Conservation (phyloP, 1,139 yeast species). For the Geotrichum cucujoidarum region DNA sequence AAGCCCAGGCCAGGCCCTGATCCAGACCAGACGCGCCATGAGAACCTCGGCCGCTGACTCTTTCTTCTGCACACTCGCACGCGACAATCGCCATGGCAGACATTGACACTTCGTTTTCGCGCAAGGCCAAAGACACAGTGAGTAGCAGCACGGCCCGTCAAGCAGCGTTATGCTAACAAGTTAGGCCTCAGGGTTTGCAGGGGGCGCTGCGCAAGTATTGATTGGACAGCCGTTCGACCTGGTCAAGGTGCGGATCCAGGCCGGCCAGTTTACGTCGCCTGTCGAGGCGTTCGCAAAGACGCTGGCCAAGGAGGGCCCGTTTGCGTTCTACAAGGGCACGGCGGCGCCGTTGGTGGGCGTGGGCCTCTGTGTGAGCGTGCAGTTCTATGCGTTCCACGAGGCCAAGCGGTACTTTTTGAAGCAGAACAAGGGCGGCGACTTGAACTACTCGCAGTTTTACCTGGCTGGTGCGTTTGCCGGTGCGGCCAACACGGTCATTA, state of each 20-base stretch:
- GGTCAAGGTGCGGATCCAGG: constrained; percentile 61
- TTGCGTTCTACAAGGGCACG: constrained; percentile 58
- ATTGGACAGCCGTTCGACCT: constrained; percentile 74
- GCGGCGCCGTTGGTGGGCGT: constrained; percentile 49
- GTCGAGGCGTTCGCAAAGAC: constrained; percentile 55
- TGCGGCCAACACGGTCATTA: constrained; percentile 76
- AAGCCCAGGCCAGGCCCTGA: too few relatives aligned
- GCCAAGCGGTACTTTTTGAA: constrained; percentile 54
- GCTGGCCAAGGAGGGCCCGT: constrained; percentile 52
- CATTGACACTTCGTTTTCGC: constrained; percentile 46
- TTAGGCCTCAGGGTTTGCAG: constrained; percentile 41
- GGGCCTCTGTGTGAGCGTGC: constrained; percentile 69
- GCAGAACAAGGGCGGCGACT: constrained; percentile 31
- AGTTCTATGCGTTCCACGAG: constrained; percentile 74
- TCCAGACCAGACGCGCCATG: too few relatives aligned
- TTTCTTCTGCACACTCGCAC: too few relatives aligned
- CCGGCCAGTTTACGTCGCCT: constrained; percentile 46
- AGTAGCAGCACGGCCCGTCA: constrained; percentile 13
- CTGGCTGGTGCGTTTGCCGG: constrained; percentile 85
- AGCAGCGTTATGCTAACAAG: neutral
- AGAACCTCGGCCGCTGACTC: too few relatives aligned
- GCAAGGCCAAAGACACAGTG: constrained; percentile 57
- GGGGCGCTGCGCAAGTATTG: constrained; percentile 63
- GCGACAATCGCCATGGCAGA: constrained; percentile 11
- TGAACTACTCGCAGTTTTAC: constrained; percentile 62